Conservation (phyloP, 495 filamentous ascomycete species). For the Amorphotheca resinae region DNA sequence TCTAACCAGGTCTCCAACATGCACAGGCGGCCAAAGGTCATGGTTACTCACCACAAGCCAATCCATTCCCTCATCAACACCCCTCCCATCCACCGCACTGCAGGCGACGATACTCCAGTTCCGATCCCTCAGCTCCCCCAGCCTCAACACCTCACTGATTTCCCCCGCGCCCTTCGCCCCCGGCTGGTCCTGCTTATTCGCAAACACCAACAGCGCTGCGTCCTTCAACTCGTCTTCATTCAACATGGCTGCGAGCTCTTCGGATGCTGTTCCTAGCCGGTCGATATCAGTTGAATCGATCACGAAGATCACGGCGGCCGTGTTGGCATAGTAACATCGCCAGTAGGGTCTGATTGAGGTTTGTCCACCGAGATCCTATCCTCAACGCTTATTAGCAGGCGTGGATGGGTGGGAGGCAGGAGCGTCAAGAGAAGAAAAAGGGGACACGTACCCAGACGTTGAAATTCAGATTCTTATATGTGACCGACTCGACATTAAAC, state of each 20-base stretch:
- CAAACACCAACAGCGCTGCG: conserved; percentile 85
- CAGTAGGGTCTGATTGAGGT: conserved; percentile 96
- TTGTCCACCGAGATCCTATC: conserved; percentile 84
- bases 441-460: conserved; percentile 72
- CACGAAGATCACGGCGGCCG: conserved; percentile 97
- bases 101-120: conserved; percentile 99
- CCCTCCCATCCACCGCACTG: conserved; percentile 88
- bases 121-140: conserved; percentile 83
- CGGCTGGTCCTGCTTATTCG: conserved; percentile 98
- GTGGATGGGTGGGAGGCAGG: background rate
- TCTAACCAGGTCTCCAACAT: background rate
- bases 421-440: background rate
- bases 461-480: conserved; percentile 94
- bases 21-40: background rate
- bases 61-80: conserved; percentile 94
- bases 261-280: conserved; percentile 77
- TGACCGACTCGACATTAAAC: conserved; percentile 97
- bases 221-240: conserved; percentile 94
- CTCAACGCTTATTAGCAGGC: background rate
- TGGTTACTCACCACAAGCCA: conserved; percentile 77
- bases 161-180: conserved; percentile 94
- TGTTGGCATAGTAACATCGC: conserved; percentile 99
- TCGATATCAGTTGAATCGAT: conserved; percentile 97
- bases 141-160: conserved; percentile 80
- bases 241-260: conserved; percentile 89